phyloP scores from a whole-genome alignment of 2,329 filamentous ascomycete species.

The Verticillium klebahnii region DNA sequence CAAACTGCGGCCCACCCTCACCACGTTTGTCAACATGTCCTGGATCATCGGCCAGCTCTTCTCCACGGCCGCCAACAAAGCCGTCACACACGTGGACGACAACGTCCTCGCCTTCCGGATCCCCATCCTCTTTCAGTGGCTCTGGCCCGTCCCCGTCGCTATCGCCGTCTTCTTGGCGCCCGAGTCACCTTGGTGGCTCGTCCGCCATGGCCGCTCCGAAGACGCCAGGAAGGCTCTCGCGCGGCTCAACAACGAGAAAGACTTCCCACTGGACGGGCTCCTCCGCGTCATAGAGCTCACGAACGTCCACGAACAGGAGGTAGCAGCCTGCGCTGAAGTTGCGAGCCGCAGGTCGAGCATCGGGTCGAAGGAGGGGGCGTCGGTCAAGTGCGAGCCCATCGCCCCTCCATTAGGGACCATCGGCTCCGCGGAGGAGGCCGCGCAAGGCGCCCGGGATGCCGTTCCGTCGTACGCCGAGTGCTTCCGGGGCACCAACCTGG shows the following conservation, averaged over 20 bases:
- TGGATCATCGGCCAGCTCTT: constrained; percentile 34
- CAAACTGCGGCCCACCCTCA: constrained; percentile 31
- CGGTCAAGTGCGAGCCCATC: not conserved
- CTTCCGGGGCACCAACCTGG: constrained; percentile 24
- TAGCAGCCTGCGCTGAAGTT: not conserved
- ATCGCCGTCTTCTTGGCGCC: constrained; percentile 26
- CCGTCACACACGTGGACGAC: constrained; percentile 16
- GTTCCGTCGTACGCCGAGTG: constrained; percentile 27
- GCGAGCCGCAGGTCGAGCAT: not conserved
- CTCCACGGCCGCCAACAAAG: constrained; percentile 25
- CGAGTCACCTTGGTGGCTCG: constrained; percentile 34
- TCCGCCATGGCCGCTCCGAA: constrained; percentile 23
- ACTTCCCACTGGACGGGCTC: constrained; percentile 24
- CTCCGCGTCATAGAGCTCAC: constrained; percentile 32
- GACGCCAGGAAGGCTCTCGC: constrained; percentile 22
- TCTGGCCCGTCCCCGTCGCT: constrained; percentile 29
- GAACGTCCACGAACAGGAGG: constrained; percentile 26
- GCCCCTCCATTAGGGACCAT: constrained; percentile 8
- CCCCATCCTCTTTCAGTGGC: constrained; percentile 34
- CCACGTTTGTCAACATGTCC: constrained; percentile 33
- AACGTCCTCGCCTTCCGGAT: constrained; percentile 30
- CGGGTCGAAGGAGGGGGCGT: not conserved
- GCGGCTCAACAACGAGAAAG: constrained; percentile 19
- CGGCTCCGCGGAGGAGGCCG: constrained; percentile 14
- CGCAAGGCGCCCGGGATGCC: not conserved